Base-by-base conservation (phyloP, 1,139 yeast genomes). In the Nakaseomyces kungkrabaensis region DNA sequence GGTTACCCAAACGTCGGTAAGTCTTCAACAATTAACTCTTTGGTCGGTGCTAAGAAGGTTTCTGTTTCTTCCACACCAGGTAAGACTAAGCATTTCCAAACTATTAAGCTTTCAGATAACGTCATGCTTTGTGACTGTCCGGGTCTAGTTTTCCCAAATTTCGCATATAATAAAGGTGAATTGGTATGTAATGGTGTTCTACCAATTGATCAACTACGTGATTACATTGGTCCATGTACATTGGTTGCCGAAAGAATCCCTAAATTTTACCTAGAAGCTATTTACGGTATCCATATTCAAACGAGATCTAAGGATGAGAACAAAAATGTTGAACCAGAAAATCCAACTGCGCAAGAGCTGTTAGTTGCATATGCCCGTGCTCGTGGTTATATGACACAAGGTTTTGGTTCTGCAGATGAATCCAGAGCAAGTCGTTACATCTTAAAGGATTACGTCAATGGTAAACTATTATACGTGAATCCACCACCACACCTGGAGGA, bases 21-120 rank as follows among this genome's bases (percentile, higher is more conserved):
- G 68, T 90, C 97, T 1, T 89, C 97, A 9, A 90, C 97, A 9
- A 90, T 90, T 60, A 90, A 90, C 68, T 96, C 97, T 0, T 75
- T 94, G 47, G 94, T 92, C 47, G 98, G 98, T 24, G 82, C 97
- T 27, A 94, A 94, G 65, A 90, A 88, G 66, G 99, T 94, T 10
- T 89, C 97, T 1, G 98, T 94, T 38, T 92, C 98, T 1, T 77
- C 98, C 1, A 94, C 98, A 0, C 99, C 99, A 5, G 99, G 99
- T 72, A 94, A 94, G 68, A 94, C 99, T 17, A 94, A 94, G 68
- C 99, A 94, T 75, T 94, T 94, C 76, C 99, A 94, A 73, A 94
- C 99, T 1, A 89, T 94, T 55, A 80, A 82, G 62, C 76, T 94
- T 45, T 81, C 96, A 0, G 85, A 85, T 47, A 76, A 84, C 44